Evolutionary conservation across 2,329 filamentous ascomycete species (phyloP), one percentile per base, ranked within the genome.

Genomic region (Elsinoe australis): DNA sequence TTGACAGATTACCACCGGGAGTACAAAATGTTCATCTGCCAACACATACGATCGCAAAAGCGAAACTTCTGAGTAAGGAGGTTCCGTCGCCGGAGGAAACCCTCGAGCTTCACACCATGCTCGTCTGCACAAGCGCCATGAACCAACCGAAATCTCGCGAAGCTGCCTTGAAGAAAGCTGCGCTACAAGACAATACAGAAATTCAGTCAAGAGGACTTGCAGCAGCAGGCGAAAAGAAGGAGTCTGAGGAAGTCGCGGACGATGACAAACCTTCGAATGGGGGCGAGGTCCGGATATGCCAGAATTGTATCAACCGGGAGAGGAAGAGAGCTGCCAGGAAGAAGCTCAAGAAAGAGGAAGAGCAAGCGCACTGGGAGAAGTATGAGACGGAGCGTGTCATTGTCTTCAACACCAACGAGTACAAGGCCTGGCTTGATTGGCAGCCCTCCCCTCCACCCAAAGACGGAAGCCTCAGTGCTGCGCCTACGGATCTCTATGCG

Each of bases 51-150:
- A 92, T 98, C 48, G 92, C 89, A 15, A 96, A 96, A 64, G 86
- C 89, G 5, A 96, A 96, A 66, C 75, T 95, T 18, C 74, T 94
- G 35, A 80, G 85, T 2, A 94, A 88, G 58, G 79, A 83, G 1
- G 76, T 82, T 2, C 74, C 79, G 29, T 78, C 76, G 26, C 75
- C 78, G 2, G 73, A 82, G 5, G 87, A 94, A 55, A 89, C 79
- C 49, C 73, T 90, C 22, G 88, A 90, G 67, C 70, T 94, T 38
- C 80, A 82, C 56, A 86, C 85, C 3, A 85, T 80, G 66, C 72
- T 96, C 2, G 88, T 96, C 8, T 95, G 90, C 65, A 90, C 88
- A 1, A 95, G 87, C 63, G 88, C 89, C 12, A 92, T 96, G 80
- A 79, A 83, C 55, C 82, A 87, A 54, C 74, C 75, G 6, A 76